Base-by-base conservation (phyloP, 106 monocot species). In the Dioscorea alata region DNA sequence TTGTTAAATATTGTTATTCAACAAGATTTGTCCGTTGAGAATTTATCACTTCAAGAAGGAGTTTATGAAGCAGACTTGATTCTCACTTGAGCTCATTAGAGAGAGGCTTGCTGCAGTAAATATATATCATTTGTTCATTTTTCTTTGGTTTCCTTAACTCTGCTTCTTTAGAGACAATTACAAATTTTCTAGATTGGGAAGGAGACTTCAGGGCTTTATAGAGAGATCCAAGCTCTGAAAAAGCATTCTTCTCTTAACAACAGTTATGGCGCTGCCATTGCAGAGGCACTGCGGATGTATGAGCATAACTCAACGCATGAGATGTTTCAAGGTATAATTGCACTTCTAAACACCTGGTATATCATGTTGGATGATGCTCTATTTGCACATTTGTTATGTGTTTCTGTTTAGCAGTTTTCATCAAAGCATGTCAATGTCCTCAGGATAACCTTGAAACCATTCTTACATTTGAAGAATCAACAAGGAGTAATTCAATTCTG, bases 91-190 rank as follows among this genome's bases (percentile, higher is more conserved):
- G 76, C 21, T 82, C 70, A 15, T 78, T 90, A 71, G 94, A 78
- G 69, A 69, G 42, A 87, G 83, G 60, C 90, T 94, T 69, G 56
- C 65, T 60, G 61, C 17, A 31, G 94, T 94, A 84, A 80, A 82
- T 33, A 62, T 34, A 13, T 61, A 16, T 42, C 52, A 24, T 33
- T 1, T 68, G 25, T 71, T 57, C 21, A 32, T 54, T 4, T 25
- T 52, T n/a, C 48, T 48, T 14, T 70, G 24, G 0, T 57, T 33
- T 64, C 51, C 33, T 51, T 8, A 69, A 48, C 22, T 69, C 5
- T 15, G 35, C 57, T 12, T 59, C 60, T 31, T 21, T 17, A 64
- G 70, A 13, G 6, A 32, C 32, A 52, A 19, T 8, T 8, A 21
- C 17, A 22, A 57, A 13, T 13, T 63, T 64, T 18, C 48, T 61